Evolutionary conservation across 768 basidiomycete genomes (phyloP), one percentile per base, ranked within the genome.

Genomic region (Suillus occidentalis): DNA sequence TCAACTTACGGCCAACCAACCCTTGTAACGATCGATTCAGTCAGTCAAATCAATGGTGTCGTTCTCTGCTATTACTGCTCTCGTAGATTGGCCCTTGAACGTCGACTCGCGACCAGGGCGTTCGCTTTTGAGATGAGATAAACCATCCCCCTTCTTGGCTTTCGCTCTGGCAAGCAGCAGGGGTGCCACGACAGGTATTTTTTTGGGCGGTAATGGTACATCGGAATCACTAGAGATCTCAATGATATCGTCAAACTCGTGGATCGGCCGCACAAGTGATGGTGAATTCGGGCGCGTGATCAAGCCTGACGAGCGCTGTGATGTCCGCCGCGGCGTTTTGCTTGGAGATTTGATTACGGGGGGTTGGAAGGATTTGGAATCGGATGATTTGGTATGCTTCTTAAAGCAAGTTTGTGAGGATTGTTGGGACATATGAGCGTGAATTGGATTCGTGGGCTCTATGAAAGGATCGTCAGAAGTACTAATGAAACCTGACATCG

Each of bases 31-130:
- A 16, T 55, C 9, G 13, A 66, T 6, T 60, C 53, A 66, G 72
- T 68, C 82, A 7, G 81, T 82, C 18, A 82, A 71, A 74, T 82
- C 81, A 37, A 82, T 82, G n/a, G 82, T 64, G 31, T 80, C 75
- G 9, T 71, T 61, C 59, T 42, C 43, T 37, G 43, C 28, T 6
- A 53, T 16, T 1, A 40, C 39, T 6, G 7, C 25, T 37, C 18
- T 42, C 39, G 16, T 59, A 42, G 25, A 25, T 28, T 28, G 40
- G 18, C 57, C 10, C n/a, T 20, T 42, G 18, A 1, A 42, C 25
- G 18, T 42, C 16, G 40, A 42, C 25, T 59, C 39, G 18, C 42
- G 39, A 39, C 10, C 18, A 20, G 25, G 58, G 18, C 8, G 31
- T 61, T 25, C 40, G 31, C 34, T 34, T 22, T 39, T 39, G 6